A percentile compares a stretch with the other conserved stretches of the same genome.
Conservation (phyloP, 2,329 filamentous ascomycete genomes). For the Sordariomycetes sp. region DNA sequence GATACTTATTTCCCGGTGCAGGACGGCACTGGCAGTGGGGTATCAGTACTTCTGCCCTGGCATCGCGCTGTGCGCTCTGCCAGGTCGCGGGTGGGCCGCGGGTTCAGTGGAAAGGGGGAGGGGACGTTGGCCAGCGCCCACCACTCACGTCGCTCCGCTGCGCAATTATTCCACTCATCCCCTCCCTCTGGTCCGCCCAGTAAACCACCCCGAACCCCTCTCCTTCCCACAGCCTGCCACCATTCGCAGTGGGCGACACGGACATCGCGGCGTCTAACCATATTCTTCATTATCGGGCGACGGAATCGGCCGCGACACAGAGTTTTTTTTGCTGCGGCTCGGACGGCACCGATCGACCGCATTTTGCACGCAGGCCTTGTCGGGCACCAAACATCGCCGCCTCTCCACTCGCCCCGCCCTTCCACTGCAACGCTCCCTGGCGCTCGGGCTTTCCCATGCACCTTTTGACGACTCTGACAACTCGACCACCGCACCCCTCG, state of each 20-base stretch:
- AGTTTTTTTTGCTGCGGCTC: neutral
- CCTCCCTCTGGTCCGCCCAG: neutral
- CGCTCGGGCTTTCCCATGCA: neutral
- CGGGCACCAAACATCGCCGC: neutral
- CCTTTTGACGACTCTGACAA: neutral
- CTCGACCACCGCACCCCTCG: neutral
- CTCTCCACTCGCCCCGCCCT: neutral
- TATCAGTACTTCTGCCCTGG: too few relatives aligned
- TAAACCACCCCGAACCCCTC: neutral
- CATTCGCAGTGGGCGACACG: neutral
- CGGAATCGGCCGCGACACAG: neutral
- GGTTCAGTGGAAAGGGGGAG: conserved; percentile 1
- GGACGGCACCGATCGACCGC: neutral
- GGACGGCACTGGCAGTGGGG: too few relatives aligned
- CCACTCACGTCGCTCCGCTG: conserved; percentile 2
- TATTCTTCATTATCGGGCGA: neutral
- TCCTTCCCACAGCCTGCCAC: conserved; percentile 1
- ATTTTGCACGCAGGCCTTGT: neutral
- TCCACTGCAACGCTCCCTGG: neutral
- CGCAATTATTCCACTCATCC: conserved; percentile 1
- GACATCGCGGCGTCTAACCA: neutral
- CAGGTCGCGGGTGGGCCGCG: neutral
- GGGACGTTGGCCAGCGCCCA: neutral
- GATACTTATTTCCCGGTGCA: too few relatives aligned
- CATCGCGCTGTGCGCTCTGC: neutral